phyloP scores from a whole-genome alignment of 129 eudicot species.

The Artemisia annua region DNA sequence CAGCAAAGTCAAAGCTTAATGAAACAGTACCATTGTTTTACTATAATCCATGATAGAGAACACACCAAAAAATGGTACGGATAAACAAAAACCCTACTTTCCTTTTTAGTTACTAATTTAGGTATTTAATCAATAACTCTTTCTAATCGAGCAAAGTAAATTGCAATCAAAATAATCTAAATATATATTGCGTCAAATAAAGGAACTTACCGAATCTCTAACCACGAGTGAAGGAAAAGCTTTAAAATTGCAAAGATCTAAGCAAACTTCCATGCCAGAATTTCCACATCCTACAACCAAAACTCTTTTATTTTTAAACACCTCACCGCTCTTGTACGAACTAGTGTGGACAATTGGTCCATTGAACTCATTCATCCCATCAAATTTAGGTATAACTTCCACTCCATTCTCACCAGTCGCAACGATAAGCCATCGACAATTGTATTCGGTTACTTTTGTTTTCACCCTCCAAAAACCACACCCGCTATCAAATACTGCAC shows the following conservation, averaged over 20 bases:
- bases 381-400: conserved; percentile 41
- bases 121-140: background rate
- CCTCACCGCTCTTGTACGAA: conserved; percentile 45
- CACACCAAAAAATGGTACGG: background rate
- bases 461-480: conserved; percentile 48
- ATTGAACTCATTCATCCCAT: conserved; percentile 41
- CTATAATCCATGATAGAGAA: background rate
- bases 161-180: background rate
- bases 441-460: conserved; percentile 39
- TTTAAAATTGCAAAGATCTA: conserved; percentile 44
- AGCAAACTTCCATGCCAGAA: conserved; percentile 60
- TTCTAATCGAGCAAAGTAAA: background rate
- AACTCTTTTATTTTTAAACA: conserved; percentile 37
- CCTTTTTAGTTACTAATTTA: background rate
- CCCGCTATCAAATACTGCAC: conserved; percentile 39
- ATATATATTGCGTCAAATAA: background rate
- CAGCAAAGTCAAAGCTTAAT: conserved; percentile 19
- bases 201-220: conserved; percentile 45
- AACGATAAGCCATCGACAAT: conserved; percentile 52
- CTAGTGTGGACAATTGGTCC: conserved; percentile 48
- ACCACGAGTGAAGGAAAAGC: conserved; percentile 50
- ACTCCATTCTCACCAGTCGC: conserved; percentile 56
- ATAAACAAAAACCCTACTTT: conserved; percentile 6
- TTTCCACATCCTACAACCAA: conserved; percentile 62
- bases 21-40: conserved; percentile 13